Conservation (phyloP, 805 yeast species). For the Vanderwaltozyma polyspora region DNA sequence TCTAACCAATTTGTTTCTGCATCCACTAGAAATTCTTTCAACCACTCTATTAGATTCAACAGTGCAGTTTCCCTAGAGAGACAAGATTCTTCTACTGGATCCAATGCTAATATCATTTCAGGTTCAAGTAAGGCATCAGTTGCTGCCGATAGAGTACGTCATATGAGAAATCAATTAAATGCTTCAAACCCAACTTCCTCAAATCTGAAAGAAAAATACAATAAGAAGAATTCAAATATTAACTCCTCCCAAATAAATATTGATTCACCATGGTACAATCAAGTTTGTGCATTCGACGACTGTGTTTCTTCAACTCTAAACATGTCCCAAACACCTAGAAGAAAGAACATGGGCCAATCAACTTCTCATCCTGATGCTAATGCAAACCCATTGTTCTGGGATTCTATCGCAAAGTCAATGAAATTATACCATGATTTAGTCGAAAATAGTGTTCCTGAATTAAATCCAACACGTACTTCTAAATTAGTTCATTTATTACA, state of each 20-base stretch:
- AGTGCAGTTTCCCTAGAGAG: conserved; percentile 25
- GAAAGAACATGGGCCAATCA: conserved; percentile 21
- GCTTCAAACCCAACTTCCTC: conserved; percentile 2
- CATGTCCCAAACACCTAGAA: conserved; percentile 27
- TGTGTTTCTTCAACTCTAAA: conserved; percentile 30
- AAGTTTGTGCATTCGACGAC: conserved; percentile 43
- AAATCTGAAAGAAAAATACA: conserved; percentile 1
- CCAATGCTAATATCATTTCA: conserved; percentile 8
- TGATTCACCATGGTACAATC: conserved; percentile 32
- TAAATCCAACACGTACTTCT: conserved; percentile 36
- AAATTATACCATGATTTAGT: conserved; percentile 38
- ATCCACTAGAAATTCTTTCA: conserved; percentile 28
- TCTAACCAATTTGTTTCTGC: conserved; percentile 31
- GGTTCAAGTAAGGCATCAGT: conserved; percentile 13
- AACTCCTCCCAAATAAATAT: conserved; percentile 7
- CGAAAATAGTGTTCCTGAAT: conserved; percentile 32
- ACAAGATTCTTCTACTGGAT: conserved; percentile 6
- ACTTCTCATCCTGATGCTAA: conserved; percentile 30
- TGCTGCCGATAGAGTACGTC: conserved; percentile 23
- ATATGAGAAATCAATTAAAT: conserved; percentile 12
- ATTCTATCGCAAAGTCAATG: conserved; percentile 40
- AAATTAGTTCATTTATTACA: conserved; percentile 41
- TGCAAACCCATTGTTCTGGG: conserved; percentile 40
- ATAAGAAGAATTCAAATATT: conserved; percentile 1
- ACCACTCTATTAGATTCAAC: conserved; percentile 30